Conservation (phyloP, 805 yeast genomes). For the Metschnikowia amazonensis region DNA sequence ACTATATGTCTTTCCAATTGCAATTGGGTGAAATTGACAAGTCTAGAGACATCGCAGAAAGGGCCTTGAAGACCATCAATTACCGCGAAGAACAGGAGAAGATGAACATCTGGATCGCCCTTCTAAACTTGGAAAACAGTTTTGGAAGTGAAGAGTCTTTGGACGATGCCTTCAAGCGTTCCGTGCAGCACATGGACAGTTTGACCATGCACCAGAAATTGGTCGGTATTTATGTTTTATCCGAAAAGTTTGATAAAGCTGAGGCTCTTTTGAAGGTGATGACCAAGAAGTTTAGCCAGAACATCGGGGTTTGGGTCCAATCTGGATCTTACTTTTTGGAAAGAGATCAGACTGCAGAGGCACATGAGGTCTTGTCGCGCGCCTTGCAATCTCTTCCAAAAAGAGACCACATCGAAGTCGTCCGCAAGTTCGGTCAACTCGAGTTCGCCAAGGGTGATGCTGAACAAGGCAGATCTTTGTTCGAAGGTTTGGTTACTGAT, state of each 20-base stretch:
- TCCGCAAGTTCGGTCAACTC: conserved; percentile 81
- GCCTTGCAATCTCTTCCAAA: conserved; percentile 71
- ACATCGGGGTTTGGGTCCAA: conserved; percentile 73
- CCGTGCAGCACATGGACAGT: conserved; percentile 91
- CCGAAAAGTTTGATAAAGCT: conserved; percentile 73
- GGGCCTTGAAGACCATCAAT: conserved; percentile 87
- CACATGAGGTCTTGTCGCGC: conserved; percentile 69
- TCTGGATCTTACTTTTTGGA: conserved; percentile 74
- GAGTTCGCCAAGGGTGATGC: conserved; percentile 85
- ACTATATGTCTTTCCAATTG: conserved; percentile 95
- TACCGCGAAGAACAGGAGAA: conserved; percentile 92
- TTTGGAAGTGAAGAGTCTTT: conserved; percentile 85
- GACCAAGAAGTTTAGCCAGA: conserved; percentile 73
- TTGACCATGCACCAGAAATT: conserved; percentile 75
- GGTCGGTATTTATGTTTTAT: conserved; percentile 67
- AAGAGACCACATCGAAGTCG: conserved; percentile 72
- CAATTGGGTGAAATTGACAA: conserved; percentile 91
- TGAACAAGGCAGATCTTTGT: conserved; percentile 91
- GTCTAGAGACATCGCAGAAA: conserved; percentile 88
- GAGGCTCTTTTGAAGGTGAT: conserved; percentile 60
- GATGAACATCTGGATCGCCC: conserved; percentile 92
- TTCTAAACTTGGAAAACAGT: conserved; percentile 87
- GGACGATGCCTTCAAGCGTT: conserved; percentile 74
- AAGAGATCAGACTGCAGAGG: conserved; percentile 51
- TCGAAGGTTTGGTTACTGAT: conserved; percentile 87